Evolutionary conservation across 2,329 filamentous ascomycete genomes (phyloP).

Genomic region (Lecanicillium sp.): DNA sequence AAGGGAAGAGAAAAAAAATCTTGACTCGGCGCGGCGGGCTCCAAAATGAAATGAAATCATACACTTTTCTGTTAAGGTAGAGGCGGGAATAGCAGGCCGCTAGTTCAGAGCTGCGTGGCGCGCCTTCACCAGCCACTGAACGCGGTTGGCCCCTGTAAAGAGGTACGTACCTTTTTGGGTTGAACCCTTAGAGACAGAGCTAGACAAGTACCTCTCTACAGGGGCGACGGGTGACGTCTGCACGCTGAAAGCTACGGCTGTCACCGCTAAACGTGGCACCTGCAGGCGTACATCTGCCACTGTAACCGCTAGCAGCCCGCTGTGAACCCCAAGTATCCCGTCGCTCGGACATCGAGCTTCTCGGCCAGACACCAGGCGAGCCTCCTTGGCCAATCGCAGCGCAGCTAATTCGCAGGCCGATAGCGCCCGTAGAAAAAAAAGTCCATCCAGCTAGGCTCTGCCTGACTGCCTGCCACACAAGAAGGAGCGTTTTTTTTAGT

Average conservation of each 20-base stretch:
- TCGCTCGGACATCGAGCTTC: neutral
- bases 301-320: too few species aligned
- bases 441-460: constrained; percentile 6
- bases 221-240: too few species aligned
- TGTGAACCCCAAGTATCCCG: too few species aligned
- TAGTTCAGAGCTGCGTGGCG: neutral
- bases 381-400: constrained; percentile 7
- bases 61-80: neutral
- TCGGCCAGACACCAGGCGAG: neutral
- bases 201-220: too few species aligned
- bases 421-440: constrained; percentile 5
- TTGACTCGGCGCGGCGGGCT: neutral
- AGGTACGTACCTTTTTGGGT: too few species aligned
- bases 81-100: neutral
- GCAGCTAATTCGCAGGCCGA: constrained; percentile 6
- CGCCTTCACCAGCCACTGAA: constrained; percentile 3
- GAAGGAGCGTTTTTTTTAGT: neutral
- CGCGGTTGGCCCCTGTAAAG: constrained; percentile 5
- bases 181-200: too few species aligned
- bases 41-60: constrained; percentile 5
- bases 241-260: too few species aligned
- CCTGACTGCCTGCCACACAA: constrained; percentile 4
- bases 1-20: constrained; percentile 5
- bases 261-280: too few species aligned
- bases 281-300: too few species aligned